Percentiles rank a stretch among this genome's conserved stretches.
phyloP scores from a whole-genome alignment of 805 yeast species.

The Nakazawaea laoshanensis region DNA sequence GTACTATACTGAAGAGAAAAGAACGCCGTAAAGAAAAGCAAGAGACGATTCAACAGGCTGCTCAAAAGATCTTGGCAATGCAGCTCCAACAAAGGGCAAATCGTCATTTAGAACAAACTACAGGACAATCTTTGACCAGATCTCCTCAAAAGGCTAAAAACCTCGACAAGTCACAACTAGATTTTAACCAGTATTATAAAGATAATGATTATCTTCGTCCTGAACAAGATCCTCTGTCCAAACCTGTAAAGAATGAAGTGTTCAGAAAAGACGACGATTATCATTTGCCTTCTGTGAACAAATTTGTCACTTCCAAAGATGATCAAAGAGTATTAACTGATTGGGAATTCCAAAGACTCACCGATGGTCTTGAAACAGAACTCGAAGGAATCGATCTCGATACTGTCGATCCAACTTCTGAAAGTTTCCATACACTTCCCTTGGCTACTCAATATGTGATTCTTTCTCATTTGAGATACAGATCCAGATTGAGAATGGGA shows the following conservation, averaged over 20 bases:
- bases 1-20: constrained; percentile 66
- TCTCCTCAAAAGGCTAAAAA: no score
- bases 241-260: constrained; percentile 11
- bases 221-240: neutral
- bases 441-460: constrained; percentile 82
- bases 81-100: constrained; percentile 60
- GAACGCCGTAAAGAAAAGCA: constrained; percentile 68
- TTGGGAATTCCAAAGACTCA: constrained; percentile 57
- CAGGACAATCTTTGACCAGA: no score
- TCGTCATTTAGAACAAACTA: no score
- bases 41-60: constrained; percentile 65
- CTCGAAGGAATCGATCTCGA: constrained; percentile 66
- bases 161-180: constrained; percentile 19
- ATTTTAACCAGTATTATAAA: constrained; percentile 8
- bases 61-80: constrained; percentile 69
- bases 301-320: no score
- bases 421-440: constrained; percentile 72
- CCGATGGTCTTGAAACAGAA: constrained; percentile 47
- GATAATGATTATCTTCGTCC: constrained; percentile 5
- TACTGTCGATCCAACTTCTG: constrained; percentile 74
- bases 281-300: constrained; percentile 83
- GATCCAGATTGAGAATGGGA: constrained; percentile 92
- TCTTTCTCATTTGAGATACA: constrained; percentile 69
- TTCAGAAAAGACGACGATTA: constrained; percentile 70
- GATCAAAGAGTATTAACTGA: constrained; percentile 65